phyloP scores from a whole-genome alignment of 2,329 filamentous ascomycete species.

The Sordariomycetes sp. region DNA sequence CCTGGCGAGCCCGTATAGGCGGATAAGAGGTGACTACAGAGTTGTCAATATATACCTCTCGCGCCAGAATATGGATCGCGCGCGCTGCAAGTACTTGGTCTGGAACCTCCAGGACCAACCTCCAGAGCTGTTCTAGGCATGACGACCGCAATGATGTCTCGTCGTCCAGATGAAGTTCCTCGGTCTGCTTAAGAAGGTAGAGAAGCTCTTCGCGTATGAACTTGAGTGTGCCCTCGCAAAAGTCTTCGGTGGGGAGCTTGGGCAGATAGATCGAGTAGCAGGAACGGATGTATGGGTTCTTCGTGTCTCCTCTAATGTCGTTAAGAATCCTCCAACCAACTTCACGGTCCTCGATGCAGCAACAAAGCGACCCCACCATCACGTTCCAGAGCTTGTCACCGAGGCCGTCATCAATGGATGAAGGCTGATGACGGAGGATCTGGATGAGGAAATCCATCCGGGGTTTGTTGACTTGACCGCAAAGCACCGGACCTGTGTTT shows the following conservation, averaged over 20 bases:
- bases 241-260: slow-evolving; percentile 43
- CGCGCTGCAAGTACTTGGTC: slow-evolving; percentile 54
- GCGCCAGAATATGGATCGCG: slow-evolving; percentile 62
- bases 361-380: slow-evolving; percentile 56
- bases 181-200: slow-evolving; percentile 33
- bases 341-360: slow-evolving; percentile 51
- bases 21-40: slow-evolving; percentile 39
- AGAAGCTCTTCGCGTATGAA: slow-evolving; percentile 48
- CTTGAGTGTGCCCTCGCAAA: slow-evolving; percentile 52
- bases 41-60: slow-evolving; percentile 59
- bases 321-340: slow-evolving; percentile 62
- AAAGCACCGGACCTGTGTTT: slow-evolving; percentile 35
- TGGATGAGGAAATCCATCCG: slow-evolving; percentile 48
- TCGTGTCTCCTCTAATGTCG: slow-evolving; percentile 28
- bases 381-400: slow-evolving; percentile 62
- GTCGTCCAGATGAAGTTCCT: slow-evolving; percentile 39
- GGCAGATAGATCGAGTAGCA: slow-evolving; percentile 51
- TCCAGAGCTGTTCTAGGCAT: slow-evolving; percentile 70
- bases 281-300: slow-evolving; percentile 45
- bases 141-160: slow-evolving; percentile 40
- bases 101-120: slow-evolving; percentile 63
- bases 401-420: slow-evolving; percentile 51
- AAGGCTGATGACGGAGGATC: slow-evolving; percentile 52
- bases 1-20: slow-evolving; percentile 37
- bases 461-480: slow-evolving; percentile 37